phyloP scores from a whole-genome alignment of 352 stramenopile species.

The Pythium brachiatum region DNA sequence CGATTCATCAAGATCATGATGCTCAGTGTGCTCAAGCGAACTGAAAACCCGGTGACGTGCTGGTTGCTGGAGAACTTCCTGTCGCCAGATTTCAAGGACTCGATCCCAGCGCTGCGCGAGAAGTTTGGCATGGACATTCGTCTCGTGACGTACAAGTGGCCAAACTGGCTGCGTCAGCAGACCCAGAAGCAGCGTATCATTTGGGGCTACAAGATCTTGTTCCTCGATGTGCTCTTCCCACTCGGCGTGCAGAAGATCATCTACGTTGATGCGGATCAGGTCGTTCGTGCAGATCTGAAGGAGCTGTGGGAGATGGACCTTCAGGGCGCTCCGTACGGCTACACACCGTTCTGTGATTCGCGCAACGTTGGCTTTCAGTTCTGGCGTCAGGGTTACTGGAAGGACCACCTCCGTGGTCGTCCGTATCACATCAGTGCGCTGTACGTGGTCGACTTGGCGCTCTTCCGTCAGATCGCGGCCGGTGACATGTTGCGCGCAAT shows the following conservation, averaged over 20 bases:
- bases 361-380: conserved; percentile 98
- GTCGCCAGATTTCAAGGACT: conserved; percentile 97
- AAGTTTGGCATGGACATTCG: conserved; percentile 96
- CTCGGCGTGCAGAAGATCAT: conserved; percentile 99
- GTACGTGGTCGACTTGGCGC: conserved; percentile 98
- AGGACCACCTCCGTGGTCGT: conserved; percentile 94
- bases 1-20: conserved; percentile 99
- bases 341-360: conserved; percentile 98
- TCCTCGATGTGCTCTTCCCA: conserved; percentile 99
- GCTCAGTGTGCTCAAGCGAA: conserved; percentile 97
- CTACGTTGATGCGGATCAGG: conserved; percentile 99
- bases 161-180: conserved; percentile 97
- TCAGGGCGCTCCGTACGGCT: conserved; percentile 94
- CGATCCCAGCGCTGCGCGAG: conserved; percentile 89
- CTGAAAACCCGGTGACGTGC: conserved; percentile 97
- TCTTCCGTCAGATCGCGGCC: conserved; percentile 93
- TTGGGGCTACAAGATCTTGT: conserved; percentile 99
- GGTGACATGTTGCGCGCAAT: conserved; percentile 95
- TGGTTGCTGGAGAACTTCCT: conserved; percentile 99
- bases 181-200: conserved; percentile 99
- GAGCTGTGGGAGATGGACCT: conserved; percentile 99
- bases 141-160: conserved; percentile 99
- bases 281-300: conserved; percentile 97
- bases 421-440: conserved; percentile 99
- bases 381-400: conserved; percentile 98